Conservation (phyloP, 2,329 filamentous ascomycete species). For the Myriosclerotinia curreyana region DNA sequence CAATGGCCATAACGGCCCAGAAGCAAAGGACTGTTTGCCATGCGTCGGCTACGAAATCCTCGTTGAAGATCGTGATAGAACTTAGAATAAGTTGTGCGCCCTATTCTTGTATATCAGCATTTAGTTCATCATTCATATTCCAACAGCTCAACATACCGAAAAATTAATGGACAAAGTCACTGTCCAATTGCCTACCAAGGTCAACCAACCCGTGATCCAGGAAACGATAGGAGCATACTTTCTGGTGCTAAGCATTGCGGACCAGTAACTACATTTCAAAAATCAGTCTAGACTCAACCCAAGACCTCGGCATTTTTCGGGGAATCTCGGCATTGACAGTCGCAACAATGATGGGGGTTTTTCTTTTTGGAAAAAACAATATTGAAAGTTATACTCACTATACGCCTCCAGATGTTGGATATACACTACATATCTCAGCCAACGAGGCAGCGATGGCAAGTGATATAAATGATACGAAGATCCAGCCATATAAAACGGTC, state of each 20-base stretch:
- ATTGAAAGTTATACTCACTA: conserved; percentile 43
- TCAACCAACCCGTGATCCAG: conserved; percentile 70
- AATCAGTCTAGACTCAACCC: conserved; percentile 8
- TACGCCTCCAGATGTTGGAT: conserved; percentile 65
- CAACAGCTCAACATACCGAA: conserved; percentile 10
- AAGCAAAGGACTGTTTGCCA: conserved; percentile 71
- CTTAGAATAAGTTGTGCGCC: conserved; percentile 61
- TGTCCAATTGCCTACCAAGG: conserved; percentile 72
- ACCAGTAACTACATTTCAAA: conserved; percentile 51
- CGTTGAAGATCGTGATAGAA: conserved; percentile 67
- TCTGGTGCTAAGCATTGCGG: conserved; percentile 63
- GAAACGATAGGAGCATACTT: conserved; percentile 65
- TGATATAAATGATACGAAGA: conserved; percentile 62
- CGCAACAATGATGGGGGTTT: neutral
- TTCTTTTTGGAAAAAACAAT: neutral
- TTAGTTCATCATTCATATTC: neutral
- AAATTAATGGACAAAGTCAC: conserved; percentile 52
- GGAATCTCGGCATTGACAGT: conserved; percentile 4
- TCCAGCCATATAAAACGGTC: conserved; percentile 68
- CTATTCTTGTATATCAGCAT: conserved; percentile 44
- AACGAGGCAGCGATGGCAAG: conserved; percentile 62
- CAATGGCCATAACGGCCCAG: conserved; percentile 67
- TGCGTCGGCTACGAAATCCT: conserved; percentile 62
- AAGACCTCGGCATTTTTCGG: conserved; percentile 1
- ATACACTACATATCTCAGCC: conserved; percentile 67